These are phyloP conservation scores for Dictyostelium firmibasis DNA, from an alignment of 78 protist genomes.

Conservation along the genomic window DNA sequence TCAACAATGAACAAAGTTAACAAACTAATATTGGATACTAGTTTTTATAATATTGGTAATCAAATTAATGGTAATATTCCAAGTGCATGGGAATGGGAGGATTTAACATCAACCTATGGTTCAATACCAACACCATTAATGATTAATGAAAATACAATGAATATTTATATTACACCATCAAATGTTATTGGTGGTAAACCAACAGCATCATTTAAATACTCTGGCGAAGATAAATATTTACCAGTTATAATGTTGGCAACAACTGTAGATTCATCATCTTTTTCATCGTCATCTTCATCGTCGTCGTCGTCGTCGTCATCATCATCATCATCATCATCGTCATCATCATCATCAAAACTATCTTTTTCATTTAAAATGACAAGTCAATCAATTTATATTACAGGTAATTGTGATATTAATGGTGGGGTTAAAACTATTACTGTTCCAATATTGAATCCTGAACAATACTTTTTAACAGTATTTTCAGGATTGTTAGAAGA, in stretches of 20 bases:
- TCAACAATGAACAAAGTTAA: background rate
- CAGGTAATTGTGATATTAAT: background rate
- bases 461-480: slow-evolving; percentile 5
- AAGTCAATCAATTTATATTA: background rate
- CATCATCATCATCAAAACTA: background rate
- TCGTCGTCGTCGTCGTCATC: background rate
- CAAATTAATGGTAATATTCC: background rate
- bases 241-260: background rate
- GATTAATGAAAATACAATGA: slow-evolving; percentile 41
- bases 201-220: background rate
- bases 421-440: background rate
- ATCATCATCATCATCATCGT: background rate
- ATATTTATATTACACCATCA: background rate
- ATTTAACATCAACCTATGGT: slow-evolving; percentile 47
- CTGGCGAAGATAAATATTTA: background rate
- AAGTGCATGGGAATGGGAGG: slow-evolving; percentile 50
- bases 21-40: slow-evolving; percentile 2
- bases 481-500: background rate
- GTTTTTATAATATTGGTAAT: slow-evolving; percentile 6
- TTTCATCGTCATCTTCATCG: background rate
- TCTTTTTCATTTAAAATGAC: background rate
- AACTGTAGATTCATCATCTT: background rate
- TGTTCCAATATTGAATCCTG: slow-evolving; percentile 41
- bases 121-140: slow-evolving; percentile 62
- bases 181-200: background rate